Conservation (phyloP, 192 early-diverging fungal genomes). For the Backusella tarrabulga region DNA sequence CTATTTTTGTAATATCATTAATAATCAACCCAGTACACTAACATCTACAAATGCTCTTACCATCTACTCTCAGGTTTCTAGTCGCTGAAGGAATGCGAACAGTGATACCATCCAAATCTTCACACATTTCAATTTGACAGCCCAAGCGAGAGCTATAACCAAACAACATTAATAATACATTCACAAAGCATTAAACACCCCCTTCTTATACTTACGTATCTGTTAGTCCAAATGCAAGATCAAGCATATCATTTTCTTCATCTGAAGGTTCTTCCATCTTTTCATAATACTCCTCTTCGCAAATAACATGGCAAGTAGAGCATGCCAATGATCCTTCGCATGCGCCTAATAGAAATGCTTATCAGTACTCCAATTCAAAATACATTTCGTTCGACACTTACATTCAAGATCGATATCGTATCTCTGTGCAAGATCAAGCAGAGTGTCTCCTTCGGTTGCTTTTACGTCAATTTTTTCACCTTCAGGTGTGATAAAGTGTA, state of each 20-base stretch:
- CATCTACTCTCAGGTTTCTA: slow-evolving; percentile 85
- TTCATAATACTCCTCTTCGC: slow-evolving; percentile 78
- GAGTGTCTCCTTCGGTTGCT: slow-evolving; percentile 81
- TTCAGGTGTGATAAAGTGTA: slow-evolving; percentile 86
- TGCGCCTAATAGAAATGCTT: slow-evolving; percentile 54
- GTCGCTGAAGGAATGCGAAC: slow-evolving; percentile 90
- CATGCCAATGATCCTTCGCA: slow-evolving; percentile 95
- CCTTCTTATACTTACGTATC: slow-evolving; percentile 71
- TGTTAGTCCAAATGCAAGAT: slow-evolving; percentile 93
- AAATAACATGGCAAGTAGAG: slow-evolving; percentile 93
- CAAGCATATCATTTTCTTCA: slow-evolving; percentile 98
- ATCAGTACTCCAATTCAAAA: not conserved
- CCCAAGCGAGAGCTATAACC: slow-evolving; percentile 78
- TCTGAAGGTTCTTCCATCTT: slow-evolving; percentile 90
- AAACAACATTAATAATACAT: not conserved
- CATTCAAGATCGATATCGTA: slow-evolving; percentile 95
- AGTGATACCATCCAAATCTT: slow-evolving; percentile 86
- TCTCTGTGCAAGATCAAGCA: slow-evolving; percentile 89
- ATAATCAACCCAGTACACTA: not conserved
- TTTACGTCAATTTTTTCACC: slow-evolving; percentile 73
- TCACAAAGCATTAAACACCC: not conserved
- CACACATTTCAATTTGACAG: slow-evolving; percentile 85
- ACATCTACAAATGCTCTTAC: slow-evolving; percentile 20
- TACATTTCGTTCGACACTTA: slow-evolving; percentile 19
- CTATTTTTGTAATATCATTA: not conserved